Base-by-base conservation (phyloP, 495 filamentous ascomycete genomes). In the Hypoxylon perforatum region DNA sequence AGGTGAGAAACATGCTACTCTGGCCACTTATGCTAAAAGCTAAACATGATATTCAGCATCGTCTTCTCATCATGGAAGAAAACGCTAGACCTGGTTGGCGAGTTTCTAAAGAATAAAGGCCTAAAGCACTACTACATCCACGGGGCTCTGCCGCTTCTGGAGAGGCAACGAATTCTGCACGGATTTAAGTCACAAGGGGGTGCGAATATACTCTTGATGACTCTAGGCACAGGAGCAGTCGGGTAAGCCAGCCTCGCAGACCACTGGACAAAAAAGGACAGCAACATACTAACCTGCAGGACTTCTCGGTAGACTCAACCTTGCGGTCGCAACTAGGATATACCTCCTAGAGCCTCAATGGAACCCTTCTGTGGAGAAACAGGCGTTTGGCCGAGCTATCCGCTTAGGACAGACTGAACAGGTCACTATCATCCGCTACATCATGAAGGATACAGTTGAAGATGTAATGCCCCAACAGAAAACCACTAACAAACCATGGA, bases 1-100 rank as follows among this genome's bases (percentile, higher is more conserved):
- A 77, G 77, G 78, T 77, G 65, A 60, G 23, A 5, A 17, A n/a
- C 3, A 21, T 15, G n/a, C n/a, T n/a, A n/a, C n/a, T n/a, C n/a
- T n/a, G n/a, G n/a, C 45, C 30, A 6, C 22, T 19, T 42, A 53
- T 55, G 19, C n/a, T n/a, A n/a, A n/a, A 19, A 55, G n/a, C 33
- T 49, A n/a, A 17, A 25, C 45, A 25, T 50, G 42, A 10, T 44
- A 18, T 39, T 23, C 44, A 86, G 82, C 48, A 80, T 86, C 52
- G 73, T 86, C 2, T 85, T 86, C 58, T 84, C 82, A 6, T 82
- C 70, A 56, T 86, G 84, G 84, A 85, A 77, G 3, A 74, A 67
- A 17, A 80, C 79, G 17, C 67, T 85, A 4, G 73, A 82, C 48
- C 67, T 84, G n/a, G 66, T 83, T 4, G 70, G 56, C 10, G 46